Evolutionary conservation across 2,329 filamentous ascomycete genomes (phyloP).

Genomic region (Colletotrichum australisinense): DNA sequence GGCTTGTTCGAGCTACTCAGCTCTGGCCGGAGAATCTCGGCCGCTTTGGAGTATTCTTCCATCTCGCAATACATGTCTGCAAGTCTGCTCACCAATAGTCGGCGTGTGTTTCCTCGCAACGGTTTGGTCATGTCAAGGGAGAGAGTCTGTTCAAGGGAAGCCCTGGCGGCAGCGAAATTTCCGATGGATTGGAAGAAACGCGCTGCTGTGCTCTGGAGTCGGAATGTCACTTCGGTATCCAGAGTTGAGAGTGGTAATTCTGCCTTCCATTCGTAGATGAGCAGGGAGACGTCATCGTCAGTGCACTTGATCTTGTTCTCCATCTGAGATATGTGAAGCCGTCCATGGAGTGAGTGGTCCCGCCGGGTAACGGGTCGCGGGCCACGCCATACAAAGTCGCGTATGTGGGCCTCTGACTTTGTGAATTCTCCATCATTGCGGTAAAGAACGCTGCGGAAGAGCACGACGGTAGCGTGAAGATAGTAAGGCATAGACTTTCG

Average conservation of each 20-base stretch:
- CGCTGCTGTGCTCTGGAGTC: constrained; percentile 46
- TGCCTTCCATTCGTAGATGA: constrained; percentile 46
- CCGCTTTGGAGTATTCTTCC: constrained; percentile 38
- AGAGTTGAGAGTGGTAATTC: constrained; percentile 43
- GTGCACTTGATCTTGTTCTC: constrained; percentile 49
- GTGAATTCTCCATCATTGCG: constrained; percentile 42
- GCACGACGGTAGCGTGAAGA: constrained; percentile 43
- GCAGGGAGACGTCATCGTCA: constrained; percentile 42
- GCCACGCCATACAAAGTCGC: constrained; percentile 39
- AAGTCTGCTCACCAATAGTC: constrained; percentile 42
- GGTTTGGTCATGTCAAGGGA: constrained; percentile 41
- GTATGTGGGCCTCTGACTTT: constrained; percentile 41
- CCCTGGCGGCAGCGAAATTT: constrained; percentile 43
- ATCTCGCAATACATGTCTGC: constrained; percentile 45
- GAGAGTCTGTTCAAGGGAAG: constrained; percentile 46
- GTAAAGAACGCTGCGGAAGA: constrained; percentile 47
- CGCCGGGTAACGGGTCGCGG: constrained; percentile 36
- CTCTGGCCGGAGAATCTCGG: constrained; percentile 39
- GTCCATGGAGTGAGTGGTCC: constrained; percentile 45
- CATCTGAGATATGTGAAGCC: constrained; percentile 47
- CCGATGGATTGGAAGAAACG: constrained; percentile 48
- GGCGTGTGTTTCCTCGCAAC: constrained; percentile 40
- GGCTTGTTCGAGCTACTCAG: constrained; percentile 35
- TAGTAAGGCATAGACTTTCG: constrained; percentile 46
- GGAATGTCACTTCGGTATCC: constrained; percentile 47